Percentiles rank a stretch among this genome's conserved stretches.
phyloP scores from a whole-genome alignment of 2,329 filamentous ascomycete genomes.

The Xylaria sp. region DNA sequence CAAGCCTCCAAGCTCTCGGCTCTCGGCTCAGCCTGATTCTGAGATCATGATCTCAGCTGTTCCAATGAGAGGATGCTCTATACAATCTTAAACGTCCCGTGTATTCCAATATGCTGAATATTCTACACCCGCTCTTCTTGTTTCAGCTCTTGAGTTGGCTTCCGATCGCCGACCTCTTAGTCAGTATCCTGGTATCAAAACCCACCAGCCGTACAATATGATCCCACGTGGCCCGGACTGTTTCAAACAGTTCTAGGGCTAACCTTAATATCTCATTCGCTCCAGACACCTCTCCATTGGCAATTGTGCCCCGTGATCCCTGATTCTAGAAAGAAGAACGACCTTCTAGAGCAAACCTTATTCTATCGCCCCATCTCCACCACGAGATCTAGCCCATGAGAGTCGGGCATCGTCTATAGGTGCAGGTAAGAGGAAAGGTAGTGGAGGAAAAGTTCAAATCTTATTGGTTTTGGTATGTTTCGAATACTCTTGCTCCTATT shows the following conservation, averaged over 20 bases:
- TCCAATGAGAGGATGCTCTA: background rate
- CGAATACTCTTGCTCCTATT: background rate
- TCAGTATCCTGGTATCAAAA: background rate
- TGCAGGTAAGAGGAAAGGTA: background rate
- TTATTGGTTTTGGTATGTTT: background rate
- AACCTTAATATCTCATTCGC: background rate
- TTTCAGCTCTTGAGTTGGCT: background rate
- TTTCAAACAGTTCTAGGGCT: background rate
- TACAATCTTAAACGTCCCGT: too few relatives aligned
- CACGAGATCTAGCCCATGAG: background rate
- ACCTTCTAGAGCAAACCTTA: constrained; percentile 9
- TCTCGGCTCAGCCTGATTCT: background rate
- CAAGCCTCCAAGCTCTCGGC: background rate
- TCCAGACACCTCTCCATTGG: background rate
- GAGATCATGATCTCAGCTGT: background rate
- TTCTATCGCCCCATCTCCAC: background rate
- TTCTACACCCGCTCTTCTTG: background rate
- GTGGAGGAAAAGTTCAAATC: background rate
- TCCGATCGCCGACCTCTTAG: background rate
- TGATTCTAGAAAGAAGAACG: background rate
- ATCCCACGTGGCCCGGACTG: background rate
- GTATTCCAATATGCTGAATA: background rate
- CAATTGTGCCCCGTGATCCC: background rate
- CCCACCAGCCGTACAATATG: background rate
- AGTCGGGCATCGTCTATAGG: background rate